Evolutionary conservation across 2,329 filamentous ascomycete genomes (phyloP), one percentile per base, ranked within the genome.

Genomic region (Byssoonygena ceratinophila): DNA sequence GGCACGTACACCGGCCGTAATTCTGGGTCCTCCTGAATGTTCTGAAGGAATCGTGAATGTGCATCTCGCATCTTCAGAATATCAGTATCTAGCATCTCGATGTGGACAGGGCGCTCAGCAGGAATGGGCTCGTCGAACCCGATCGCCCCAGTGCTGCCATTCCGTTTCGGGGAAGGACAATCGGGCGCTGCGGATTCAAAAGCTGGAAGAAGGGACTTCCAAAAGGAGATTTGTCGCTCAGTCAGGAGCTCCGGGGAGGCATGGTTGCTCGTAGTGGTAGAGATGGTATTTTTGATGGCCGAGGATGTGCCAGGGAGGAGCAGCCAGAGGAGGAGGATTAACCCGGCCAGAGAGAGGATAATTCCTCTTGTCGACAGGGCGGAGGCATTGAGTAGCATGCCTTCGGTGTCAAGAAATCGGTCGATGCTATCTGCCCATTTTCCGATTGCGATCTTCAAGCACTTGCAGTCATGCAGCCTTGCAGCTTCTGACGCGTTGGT

Each of bases 1-100:
- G 48, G 55, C 27, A 56, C 53, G 51, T 54, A 58, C 8, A 66
- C 63, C 16, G 74, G 58, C n/a, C 60, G 56, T 0, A 65, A 64
- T 1, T 60, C 54, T 1, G 61, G 58, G 18, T 44, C 55, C 5
- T 46, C 18, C 11, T 56, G 55, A 34, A 70, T 61, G 3, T 59
- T 58, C 20, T 61, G 41, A n/a, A 70, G 59, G 51, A 71, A 71
- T 5, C 54, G 60, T 2, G 59, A 54, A 59, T 71, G 69, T 4
- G 66, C 64, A 8, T 61, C 51, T 46, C 63, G 63, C 60, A 71
- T 64, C 7, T 55, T 59, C 7, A 59, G 55, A 20, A 68, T 57
- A 43, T 69, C 64, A 8, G 57, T 54, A 3, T 59, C 57, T 4
- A 59, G 46, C 55, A 70, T 60, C 27, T 61, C 53, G 27, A 70